These are phyloP conservation scores for Oryza meyeriana DNA, from an alignment of 176 grass and related monocot species.

Conservation along the genomic window DNA sequence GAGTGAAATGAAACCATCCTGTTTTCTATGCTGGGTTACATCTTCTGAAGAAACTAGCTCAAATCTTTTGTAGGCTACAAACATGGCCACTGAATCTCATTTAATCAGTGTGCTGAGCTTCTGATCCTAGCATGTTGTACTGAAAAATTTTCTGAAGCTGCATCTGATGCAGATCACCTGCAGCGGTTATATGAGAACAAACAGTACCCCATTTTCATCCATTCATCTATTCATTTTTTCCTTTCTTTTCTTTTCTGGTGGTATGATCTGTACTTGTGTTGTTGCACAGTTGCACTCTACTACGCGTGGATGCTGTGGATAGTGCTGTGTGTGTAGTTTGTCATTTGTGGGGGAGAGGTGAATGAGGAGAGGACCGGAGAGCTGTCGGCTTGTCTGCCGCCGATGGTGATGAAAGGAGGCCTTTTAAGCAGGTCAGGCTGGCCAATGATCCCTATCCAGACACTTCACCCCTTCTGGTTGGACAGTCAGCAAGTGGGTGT, in stretches of 20 bases:
- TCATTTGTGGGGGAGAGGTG: not conserved
- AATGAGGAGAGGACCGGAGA: not conserved
- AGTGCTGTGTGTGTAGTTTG: not conserved
- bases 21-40: not conserved
- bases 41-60: not conserved
- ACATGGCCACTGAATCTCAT: not conserved
- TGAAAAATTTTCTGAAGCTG: not conserved
- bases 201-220: not conserved
- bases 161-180: not conserved
- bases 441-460: too few species aligned
- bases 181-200: not conserved
- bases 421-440: not conserved
- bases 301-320: not conserved
- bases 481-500: not conserved
- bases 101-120: not conserved
- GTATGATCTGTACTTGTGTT: not conserved
- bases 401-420: not conserved
- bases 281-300: not conserved
- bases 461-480: not conserved
- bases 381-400: not conserved
- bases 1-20: not conserved
- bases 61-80: not conserved
- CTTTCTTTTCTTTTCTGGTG: too few species aligned
- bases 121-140: not conserved
- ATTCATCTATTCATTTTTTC: not conserved